phyloP scores from a whole-genome alignment of 441 rosid genomes.

The Dalechampia spathulata region DNA sequence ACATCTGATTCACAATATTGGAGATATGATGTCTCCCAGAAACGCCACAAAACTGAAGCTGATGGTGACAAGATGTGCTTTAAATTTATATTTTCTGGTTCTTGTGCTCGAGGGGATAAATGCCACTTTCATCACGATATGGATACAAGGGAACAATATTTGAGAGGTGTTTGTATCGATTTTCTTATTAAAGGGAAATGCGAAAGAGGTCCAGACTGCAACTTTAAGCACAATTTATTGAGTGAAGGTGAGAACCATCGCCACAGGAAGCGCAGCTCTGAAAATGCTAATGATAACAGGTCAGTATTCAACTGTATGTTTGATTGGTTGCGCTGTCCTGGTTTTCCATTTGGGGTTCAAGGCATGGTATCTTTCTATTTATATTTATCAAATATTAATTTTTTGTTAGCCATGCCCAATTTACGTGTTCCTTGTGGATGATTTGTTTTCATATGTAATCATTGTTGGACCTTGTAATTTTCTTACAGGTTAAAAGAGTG shows the following conservation, averaged over 20 bases:
- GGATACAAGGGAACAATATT: slow-evolving; percentile 75
- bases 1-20: slow-evolving; percentile 70
- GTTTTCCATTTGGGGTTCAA: background rate
- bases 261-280: slow-evolving; percentile 40
- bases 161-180: slow-evolving; percentile 91
- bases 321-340: background rate
- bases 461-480: slow-evolving; percentile 17
- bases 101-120: slow-evolving; percentile 70
- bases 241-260: slow-evolving; percentile 40
- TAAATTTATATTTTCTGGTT: slow-evolving; percentile 76
- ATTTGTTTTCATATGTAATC: slow-evolving; percentile 11
- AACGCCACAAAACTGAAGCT: slow-evolving; percentile 64
- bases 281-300: slow-evolving; percentile 46
- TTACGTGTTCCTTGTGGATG: background rate
- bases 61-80: slow-evolving; percentile 63
- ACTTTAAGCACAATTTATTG: slow-evolving; percentile 76
- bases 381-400: background rate
- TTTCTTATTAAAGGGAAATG: slow-evolving; percentile 89
- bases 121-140: slow-evolving; percentile 75
- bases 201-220: slow-evolving; percentile 92
- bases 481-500: slow-evolving; percentile 72
- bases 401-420: slow-evolving; percentile 5
- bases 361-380: background rate
- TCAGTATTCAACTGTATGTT: slow-evolving; percentile 13
- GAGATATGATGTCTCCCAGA: slow-evolving; percentile 83